phyloP scores from a whole-genome alignment of 208 protist genomes.

The Entamoeba invadens region DNA sequence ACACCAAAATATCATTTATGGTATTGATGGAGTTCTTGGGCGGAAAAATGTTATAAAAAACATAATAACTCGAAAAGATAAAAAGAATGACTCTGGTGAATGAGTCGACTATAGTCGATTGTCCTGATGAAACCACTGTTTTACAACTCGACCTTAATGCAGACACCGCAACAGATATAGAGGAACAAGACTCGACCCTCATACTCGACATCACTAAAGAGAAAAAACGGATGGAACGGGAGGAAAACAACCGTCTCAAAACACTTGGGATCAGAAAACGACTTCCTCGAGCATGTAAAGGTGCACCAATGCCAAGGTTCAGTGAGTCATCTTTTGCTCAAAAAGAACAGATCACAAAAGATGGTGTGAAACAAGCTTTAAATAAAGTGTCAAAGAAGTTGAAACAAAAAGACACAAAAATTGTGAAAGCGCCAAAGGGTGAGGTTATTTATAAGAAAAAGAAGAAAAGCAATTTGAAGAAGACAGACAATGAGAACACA shows the following conservation, averaged over 20 bases:
- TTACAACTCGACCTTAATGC: not conserved
- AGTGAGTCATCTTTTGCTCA: not conserved
- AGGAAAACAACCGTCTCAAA: not conserved
- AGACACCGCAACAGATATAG: not conserved
- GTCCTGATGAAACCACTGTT: not conserved
- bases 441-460: not conserved
- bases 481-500: too few relatives aligned
- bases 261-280: not conserved
- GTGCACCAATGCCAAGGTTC: not conserved
- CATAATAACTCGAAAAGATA: too few relatives aligned
- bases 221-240: not conserved
- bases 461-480: not conserved
- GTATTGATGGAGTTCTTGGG: too few relatives aligned
- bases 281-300: not conserved
- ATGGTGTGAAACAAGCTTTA: not conserved
- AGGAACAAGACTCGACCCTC: not conserved
- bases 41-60: too few relatives aligned
- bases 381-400: not conserved
- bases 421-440: not conserved
- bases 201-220: not conserved
- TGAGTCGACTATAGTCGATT: not conserved
- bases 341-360: not conserved
- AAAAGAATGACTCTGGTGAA: not conserved
- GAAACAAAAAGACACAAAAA: not conserved
- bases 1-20: too few relatives aligned